Evolutionary conservation across 495 filamentous ascomycete species (phyloP).

Genomic region (Aspergillus cavernicola): DNA sequence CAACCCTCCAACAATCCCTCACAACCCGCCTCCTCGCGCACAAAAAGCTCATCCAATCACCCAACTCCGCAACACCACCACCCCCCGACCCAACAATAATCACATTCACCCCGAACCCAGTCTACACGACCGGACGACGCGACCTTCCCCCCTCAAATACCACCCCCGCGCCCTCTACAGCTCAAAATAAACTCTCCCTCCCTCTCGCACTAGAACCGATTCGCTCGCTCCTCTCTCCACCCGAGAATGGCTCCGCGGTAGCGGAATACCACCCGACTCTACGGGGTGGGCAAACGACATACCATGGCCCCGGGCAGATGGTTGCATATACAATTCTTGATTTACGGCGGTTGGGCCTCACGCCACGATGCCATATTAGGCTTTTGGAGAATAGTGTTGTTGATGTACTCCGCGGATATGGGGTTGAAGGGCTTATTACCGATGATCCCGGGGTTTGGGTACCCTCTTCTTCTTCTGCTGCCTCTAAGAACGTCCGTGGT

Average conservation of each 20-base stretch:
- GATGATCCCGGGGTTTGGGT: constrained; percentile 89
- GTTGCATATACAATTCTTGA: constrained; percentile 87
- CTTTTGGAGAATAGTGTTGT: constrained; percentile 75
- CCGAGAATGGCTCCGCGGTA: constrained; percentile 29
- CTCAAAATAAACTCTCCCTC: constrained; percentile 32
- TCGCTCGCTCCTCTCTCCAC: constrained; percentile 28
- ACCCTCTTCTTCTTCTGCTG: neutral
- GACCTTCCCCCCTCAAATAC: constrained; percentile 59
- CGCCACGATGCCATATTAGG: constrained; percentile 64
- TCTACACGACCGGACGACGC: constrained; percentile 87
- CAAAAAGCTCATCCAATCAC: constrained; percentile 30
- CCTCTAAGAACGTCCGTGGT: neutral
- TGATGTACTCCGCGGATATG: constrained; percentile 49
- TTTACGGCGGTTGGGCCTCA: constrained; percentile 52
- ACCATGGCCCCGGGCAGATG: constrained; percentile 91
- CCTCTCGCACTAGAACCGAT: constrained; percentile 39
- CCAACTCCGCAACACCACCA: constrained; percentile 28
- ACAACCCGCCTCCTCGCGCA: constrained; percentile 43
- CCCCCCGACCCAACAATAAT: constrained; percentile 66
- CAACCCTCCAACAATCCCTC: constrained; percentile 47
- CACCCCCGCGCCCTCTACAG: constrained; percentile 18
- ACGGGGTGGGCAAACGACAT: constrained; percentile 88
- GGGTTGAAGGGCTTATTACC: constrained; percentile 57
- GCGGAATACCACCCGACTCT: constrained; percentile 67
- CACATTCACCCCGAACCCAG: constrained; percentile 77